phyloP scores from a whole-genome alignment of 2,329 filamentous ascomycete genomes.

The Talaromyces sp. region DNA sequence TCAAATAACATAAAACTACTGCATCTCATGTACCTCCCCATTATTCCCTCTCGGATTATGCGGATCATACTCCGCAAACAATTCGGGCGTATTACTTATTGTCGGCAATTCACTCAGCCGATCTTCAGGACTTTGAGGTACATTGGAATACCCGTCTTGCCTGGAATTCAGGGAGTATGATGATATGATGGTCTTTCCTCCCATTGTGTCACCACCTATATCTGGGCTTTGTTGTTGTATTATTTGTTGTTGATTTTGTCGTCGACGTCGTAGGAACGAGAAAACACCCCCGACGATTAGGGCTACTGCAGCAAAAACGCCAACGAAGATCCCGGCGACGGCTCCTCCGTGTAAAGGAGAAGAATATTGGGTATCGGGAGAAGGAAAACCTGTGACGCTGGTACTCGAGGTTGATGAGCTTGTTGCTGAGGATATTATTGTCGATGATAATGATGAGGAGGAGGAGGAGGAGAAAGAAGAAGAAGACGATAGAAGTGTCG shows the following conservation, averaged over 20 bases:
- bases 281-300: neutral
- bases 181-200: neutral
- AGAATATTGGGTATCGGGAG: neutral
- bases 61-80: neutral
- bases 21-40: neutral
- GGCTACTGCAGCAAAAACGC: neutral
- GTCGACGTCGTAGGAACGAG: neutral
- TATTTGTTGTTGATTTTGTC: neutral
- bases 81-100: neutral
- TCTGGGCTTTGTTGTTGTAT: too few species aligned
- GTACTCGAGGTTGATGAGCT: neutral
- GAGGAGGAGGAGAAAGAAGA: too few species aligned
- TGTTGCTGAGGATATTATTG: neutral
- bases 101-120: neutral
- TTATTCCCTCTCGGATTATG: neutral
- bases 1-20: neutral
- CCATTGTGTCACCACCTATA: too few species aligned
- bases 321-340: neutral
- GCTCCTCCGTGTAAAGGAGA: neutral
- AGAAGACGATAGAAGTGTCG: neutral
- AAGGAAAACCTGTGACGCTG: neutral
- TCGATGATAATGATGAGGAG: neutral
- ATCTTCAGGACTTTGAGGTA: neutral
- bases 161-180: neutral
- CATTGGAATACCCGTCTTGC: neutral